Evolutionary conservation across 1,284 basidiomycete genomes (phyloP), one percentile per base, ranked within the genome.

Genomic region (Irpex sp.): DNA sequence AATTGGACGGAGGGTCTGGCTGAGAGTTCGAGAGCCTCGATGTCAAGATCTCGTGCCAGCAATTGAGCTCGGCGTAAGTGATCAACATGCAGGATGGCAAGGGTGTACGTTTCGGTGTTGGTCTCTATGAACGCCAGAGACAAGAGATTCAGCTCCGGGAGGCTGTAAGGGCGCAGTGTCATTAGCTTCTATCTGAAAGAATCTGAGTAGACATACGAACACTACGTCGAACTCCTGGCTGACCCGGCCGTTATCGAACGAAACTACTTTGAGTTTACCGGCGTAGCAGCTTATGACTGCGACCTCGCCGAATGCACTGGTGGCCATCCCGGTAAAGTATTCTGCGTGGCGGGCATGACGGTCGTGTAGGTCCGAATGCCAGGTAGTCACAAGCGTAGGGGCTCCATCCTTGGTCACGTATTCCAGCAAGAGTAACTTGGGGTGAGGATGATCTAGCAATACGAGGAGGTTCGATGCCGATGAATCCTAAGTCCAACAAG

Each of bases 141-240:
- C 19, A 94, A 77, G 3, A 96, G 75, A 67, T 88, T 93, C 60
- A 91, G 75, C 68, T 95, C 92, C 5, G 85, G 82, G 45, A 93
- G 71, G 58, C 92, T 94, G 65, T 12, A 57, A 62, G 5, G 56
- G 6, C 6, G 28, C 3, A 33, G 28, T 7, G 28, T 33, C 2
- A 33, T 33, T 33, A 33, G 28, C 28, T 1, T 33, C 28, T 33
- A 1, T 7, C 6, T 7, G 7, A 7, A 33, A 33, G 28, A 33
- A 33, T 7, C 2, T 3, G 7, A 33, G 33, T 45, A 35, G 16
- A 66, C 57, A 58, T 59, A 78, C 87, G 67, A 68, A 91, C 90
- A 82, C 79, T 61, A 81, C 78, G 68, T 92, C 89, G 63, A 84
- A 85, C 39, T 87, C 81, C 5, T 73, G 70, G n/a, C 77, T 74